These are phyloP conservation scores for Azolla pinnata DNA, from an alignment of 75 land plant species.

Conservation along the genomic window DNA sequence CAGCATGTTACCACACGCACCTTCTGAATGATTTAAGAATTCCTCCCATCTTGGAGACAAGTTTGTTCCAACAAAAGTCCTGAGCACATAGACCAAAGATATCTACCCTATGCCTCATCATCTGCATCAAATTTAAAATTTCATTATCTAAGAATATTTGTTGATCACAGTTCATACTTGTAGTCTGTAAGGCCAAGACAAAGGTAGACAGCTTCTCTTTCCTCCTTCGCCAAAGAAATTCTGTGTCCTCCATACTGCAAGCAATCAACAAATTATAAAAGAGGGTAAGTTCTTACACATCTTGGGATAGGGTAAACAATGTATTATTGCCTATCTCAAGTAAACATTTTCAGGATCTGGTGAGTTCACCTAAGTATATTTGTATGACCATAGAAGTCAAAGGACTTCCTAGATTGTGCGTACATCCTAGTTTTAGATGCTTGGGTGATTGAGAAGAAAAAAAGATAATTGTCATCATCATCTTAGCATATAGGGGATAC, in stretches of 20 bases:
- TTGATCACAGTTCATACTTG: conserved; percentile 31
- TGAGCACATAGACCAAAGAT: conserved; percentile 16
- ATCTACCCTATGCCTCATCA: too few relatives aligned
- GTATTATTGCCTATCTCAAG: background rate
- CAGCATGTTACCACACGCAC: conserved; percentile 16
- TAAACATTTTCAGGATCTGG: too few relatives aligned
- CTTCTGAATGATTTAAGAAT: conserved; percentile 52
- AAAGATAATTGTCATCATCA: background rate
- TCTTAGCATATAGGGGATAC: conserved; percentile 7
- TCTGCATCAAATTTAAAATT: background rate
- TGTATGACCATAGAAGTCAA: too few relatives aligned
- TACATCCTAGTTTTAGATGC: background rate
- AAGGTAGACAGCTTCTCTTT: conserved; percentile 36
- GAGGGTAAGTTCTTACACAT: background rate
- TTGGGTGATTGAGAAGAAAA: background rate
- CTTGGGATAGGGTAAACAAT: background rate
- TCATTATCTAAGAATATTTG: background rate
- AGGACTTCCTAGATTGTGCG: too few relatives aligned
- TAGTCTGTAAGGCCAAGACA: conserved; percentile 81
- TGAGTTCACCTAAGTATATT: too few relatives aligned
- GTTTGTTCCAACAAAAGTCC: conserved; percentile 85
- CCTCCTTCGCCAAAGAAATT: conserved; percentile 11
- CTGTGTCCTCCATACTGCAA: conserved; percentile 61
- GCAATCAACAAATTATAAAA: conserved; percentile 1
- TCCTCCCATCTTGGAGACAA: conserved; percentile 63